Conservation (phyloP, 1,139 yeast species). For the Saccharomycopsis hybrid region DNA sequence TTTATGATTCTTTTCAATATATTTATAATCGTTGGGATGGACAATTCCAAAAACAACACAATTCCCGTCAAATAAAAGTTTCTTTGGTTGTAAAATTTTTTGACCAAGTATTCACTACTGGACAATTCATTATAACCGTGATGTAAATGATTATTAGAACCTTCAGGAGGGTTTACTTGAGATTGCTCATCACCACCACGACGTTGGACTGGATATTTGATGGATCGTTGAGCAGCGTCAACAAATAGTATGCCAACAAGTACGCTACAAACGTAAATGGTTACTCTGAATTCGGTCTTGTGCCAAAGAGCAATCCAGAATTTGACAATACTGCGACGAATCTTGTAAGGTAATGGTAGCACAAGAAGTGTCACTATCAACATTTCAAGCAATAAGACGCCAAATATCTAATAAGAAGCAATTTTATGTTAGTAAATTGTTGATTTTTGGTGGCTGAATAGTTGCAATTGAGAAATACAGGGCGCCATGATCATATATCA, state of each 20-base stretch:
- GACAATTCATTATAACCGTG: constrained; percentile 19
- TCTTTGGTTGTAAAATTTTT: constrained; percentile 21
- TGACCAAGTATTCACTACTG: constrained; percentile 19
- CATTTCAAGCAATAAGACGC: constrained; percentile 16
- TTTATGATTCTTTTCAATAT: constrained; percentile 18
- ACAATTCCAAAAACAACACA: constrained; percentile 16
- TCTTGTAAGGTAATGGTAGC: constrained; percentile 18
- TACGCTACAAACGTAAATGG: constrained; percentile 9
- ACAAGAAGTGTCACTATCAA: constrained; percentile 11
- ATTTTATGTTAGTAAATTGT: not conserved
- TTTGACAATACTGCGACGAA: constrained; percentile 16
- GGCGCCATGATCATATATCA: not conserved
- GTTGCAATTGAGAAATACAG: not conserved
- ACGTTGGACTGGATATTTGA: constrained; percentile 6
- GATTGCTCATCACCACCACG: not conserved
- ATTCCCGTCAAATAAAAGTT: constrained; percentile 21
- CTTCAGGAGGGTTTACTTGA: not conserved
- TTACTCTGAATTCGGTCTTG: constrained; percentile 12
- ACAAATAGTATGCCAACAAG: constrained; percentile 15
- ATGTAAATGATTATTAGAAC: not conserved
- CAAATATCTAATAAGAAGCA: constrained; percentile 14
- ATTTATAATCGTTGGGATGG: constrained; percentile 19
- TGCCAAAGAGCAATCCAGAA: constrained; percentile 5
- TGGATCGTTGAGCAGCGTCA: constrained; percentile 19
- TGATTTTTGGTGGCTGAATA: not conserved